phyloP scores from a whole-genome alignment of 768 basidiomycete genomes.

The Rhodotorula taiwanensis region DNA sequence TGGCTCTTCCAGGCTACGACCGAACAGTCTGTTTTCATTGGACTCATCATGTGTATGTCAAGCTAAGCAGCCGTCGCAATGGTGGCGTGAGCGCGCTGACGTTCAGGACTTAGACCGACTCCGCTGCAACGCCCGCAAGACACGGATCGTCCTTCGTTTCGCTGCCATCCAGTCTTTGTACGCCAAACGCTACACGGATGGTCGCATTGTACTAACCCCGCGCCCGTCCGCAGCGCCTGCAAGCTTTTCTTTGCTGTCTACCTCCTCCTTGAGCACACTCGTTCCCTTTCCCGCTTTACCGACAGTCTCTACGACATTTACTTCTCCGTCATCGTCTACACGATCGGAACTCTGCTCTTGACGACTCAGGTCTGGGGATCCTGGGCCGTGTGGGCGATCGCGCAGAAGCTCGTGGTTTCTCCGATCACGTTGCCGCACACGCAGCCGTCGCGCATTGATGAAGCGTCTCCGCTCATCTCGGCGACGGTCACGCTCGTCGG shows the following conservation, averaged over 20 bases:
- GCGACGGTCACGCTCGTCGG: not conserved
- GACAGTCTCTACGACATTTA: conserved; percentile 8
- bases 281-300: conserved; percentile 17
- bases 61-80: too few species aligned
- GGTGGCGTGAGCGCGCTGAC: too few species aligned
- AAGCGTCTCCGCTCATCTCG: not conserved
- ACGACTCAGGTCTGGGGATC: not conserved
- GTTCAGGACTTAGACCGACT: not conserved
- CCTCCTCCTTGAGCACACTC: conserved; percentile 7
- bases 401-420: not conserved
- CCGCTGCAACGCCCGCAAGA: not conserved
- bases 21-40: conserved; percentile 5
- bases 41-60: conserved; percentile 7
- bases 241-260: not conserved
- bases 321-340: conserved; percentile 22
- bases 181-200: not conserved
- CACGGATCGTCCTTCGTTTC: not conserved
- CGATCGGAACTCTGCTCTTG: conserved; percentile 1
- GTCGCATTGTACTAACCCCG: not conserved
- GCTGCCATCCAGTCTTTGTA: conserved; percentile 4
- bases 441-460: too few species aligned
- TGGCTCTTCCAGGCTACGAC: conserved; percentile 15
- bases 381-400: conserved; percentile 10
- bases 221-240: not conserved
- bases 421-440: too few species aligned